A percentile compares a stretch with the other conserved stretches of the same genome.
These are phyloP conservation scores for Ceratocystis eucalypticola DNA, from an alignment of 2,329 filamentous ascomycete genomes.

Conservation along the genomic window DNA sequence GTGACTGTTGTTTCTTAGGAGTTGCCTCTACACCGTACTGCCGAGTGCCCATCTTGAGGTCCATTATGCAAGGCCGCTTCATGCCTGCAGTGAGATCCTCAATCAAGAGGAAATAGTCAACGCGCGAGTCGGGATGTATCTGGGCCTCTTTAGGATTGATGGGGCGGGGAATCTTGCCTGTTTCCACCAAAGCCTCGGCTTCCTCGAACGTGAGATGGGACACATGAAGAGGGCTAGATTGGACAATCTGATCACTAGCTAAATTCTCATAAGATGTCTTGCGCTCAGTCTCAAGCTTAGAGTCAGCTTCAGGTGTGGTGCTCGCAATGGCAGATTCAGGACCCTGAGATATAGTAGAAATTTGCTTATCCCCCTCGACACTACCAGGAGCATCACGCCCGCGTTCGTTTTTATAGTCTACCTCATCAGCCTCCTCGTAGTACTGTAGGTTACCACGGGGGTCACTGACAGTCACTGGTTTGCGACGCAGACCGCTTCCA, in stretches of 20 bases:
- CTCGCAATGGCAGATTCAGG: neutral
- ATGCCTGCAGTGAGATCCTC: constrained; percentile 95
- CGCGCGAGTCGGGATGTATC: constrained; percentile 47
- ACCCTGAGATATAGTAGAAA: constrained; percentile 6
- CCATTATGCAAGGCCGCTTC: constrained; percentile 91
- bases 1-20: constrained; percentile 84
- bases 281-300: neutral
- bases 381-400: constrained; percentile 28
- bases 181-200: constrained; percentile 16
- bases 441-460: constrained; percentile 72
- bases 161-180: constrained; percentile 40
- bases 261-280: neutral
- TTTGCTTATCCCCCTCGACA: constrained; percentile 19
- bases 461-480: constrained; percentile 57
- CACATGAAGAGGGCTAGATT: constrained; percentile 18
- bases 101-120: constrained; percentile 83
- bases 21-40: constrained; percentile 90
- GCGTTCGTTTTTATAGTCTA: constrained; percentile 59
- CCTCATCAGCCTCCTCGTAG: constrained; percentile 78
- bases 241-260: neutral
- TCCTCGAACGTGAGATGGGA: constrained; percentile 18
- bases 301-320: constrained; percentile 2
- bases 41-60: constrained; percentile 95
- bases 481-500: constrained; percentile 64
- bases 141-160: constrained; percentile 68